These are phyloP conservation scores for Cercospora zeae-maydis DNA, from an alignment of 2,329 filamentous ascomycete species.

Conservation along the genomic window DNA sequence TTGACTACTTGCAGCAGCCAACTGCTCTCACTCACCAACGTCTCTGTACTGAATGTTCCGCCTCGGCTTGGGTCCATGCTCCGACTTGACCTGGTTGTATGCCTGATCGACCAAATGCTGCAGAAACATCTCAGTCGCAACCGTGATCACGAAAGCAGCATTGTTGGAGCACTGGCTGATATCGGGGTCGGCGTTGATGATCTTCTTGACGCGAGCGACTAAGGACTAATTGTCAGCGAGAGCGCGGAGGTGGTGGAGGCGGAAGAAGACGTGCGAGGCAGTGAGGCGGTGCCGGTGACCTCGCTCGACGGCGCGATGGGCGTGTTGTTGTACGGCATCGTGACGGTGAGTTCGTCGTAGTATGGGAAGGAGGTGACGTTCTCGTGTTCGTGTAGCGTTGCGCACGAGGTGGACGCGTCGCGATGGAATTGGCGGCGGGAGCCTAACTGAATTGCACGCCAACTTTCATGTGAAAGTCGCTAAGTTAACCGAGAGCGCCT, in stretches of 20 bases:
- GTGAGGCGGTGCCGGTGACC: conserved; percentile 76
- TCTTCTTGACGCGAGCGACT: conserved; percentile 96
- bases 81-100: conserved; percentile 82
- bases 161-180: conserved; percentile 85
- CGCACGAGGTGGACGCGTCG: neutral
- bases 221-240: conserved; percentile 2
- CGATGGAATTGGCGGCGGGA: neutral
- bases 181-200: conserved; percentile 83
- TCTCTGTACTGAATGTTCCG: conserved; percentile 96
- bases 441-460: neutral
- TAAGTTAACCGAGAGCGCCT: neutral
- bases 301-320: conserved; percentile 77
- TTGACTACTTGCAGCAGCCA: neutral
- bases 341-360: conserved; percentile 14
- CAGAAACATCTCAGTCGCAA: conserved; percentile 94
- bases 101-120: conserved; percentile 83
- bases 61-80: conserved; percentile 71
- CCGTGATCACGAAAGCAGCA: conserved; percentile 86
- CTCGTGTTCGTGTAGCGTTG: neutral
- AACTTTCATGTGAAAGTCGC: conserved; percentile 8
- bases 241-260: neutral
- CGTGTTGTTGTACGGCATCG: conserved; percentile 87
- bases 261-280: conserved; percentile 66
- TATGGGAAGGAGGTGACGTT: neutral
- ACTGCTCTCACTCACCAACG: conserved; percentile 57